Base-by-base conservation (phyloP, 768 basidiomycete species). In the Tubosaeta sp. region DNA sequence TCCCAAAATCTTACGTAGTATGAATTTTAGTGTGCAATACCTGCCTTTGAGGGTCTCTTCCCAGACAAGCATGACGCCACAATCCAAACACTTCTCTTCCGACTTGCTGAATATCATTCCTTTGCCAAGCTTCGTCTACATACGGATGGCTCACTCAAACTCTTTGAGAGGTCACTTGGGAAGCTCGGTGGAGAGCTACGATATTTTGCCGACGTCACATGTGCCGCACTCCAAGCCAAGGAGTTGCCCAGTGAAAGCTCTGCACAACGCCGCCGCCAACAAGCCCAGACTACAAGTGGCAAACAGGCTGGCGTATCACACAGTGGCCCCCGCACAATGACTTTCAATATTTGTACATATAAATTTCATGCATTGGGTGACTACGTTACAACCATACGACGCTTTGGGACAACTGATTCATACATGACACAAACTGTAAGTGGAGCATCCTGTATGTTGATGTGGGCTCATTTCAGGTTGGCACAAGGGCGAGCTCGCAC, bases 361-460 rank as follows among this genome's bases (percentile, higher is more conserved):
- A 76, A 76, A 50, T 4, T 67, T 0, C 75, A 75, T 51, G 55
- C 65, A 0, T 55, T 76, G 0, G 72, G 71, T 0, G 63, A 76
- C 43, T 74, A 74, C 38, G 47, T 38, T 0, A 4, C 13, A 0
- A 56, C 58, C 0, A 74, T 76, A 8, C 19, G 38, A 1, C 11
- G 25, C 3, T 63, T 64, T 22, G 73, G 75, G 0, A 72, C 72
- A 2, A 70, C 67, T 0, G 73, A 76, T 31, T 66, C 65, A 0
- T 74, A 70, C 45, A 60, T 61, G 10, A 39, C 47, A 13, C 42
- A 49, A 14, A 31, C 2, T 13, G 32, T n/a, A 34, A 27, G 29
- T 22, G 29, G 29, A 29, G n/a, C 29, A 29, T 29, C 9, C n/a
- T n/a, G n/a, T n/a, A n/a, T n/a, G n/a, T n/a, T n/a, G 9, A 29